These are phyloP conservation scores for Ceratocystiopsis brevicomis DNA, from an alignment of 2,329 filamentous ascomycete genomes.

Conservation along the genomic window DNA sequence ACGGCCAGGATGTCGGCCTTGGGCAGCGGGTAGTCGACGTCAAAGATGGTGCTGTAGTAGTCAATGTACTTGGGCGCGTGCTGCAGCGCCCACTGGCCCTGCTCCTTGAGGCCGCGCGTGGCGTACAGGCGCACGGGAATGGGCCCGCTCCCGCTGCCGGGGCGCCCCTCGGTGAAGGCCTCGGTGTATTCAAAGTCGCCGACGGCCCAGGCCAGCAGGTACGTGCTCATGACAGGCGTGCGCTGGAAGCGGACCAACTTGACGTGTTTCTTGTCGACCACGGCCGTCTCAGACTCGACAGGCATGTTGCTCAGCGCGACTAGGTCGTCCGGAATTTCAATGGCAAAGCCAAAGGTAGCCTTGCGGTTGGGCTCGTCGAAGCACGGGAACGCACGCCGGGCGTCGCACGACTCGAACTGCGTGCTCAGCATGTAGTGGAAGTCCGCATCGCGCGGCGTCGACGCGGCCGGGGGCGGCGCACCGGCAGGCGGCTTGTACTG, in stretches of 20 bases:
- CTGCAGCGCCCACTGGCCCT: constrained; percentile 74
- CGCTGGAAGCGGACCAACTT: constrained; percentile 63
- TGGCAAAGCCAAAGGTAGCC: constrained; percentile 82
- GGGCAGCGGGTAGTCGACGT: constrained; percentile 79
- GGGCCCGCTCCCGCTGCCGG: constrained; percentile 36
- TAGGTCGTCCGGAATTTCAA: constrained; percentile 78
- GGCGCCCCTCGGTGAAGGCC: constrained; percentile 71
- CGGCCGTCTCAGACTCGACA: constrained; percentile 46
- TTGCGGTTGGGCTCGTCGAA: constrained; percentile 97
- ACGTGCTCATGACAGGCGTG: constrained; percentile 80
- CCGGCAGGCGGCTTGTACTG: constrained; percentile 54
- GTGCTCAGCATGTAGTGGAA: constrained; percentile 73
- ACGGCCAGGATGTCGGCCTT: constrained; percentile 84
- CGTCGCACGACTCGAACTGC: constrained; percentile 94
- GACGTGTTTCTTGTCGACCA: constrained; percentile 28
- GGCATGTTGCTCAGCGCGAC: constrained; percentile 93
- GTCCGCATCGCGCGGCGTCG: constrained; percentile 55
- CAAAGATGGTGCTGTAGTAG: constrained; percentile 89
- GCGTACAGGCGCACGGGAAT: constrained; percentile 93
- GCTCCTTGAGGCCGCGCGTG: constrained; percentile 80
- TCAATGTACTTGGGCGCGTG: constrained; percentile 89
- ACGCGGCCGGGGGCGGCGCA: constrained; percentile 46
- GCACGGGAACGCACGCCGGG: constrained; percentile 85
- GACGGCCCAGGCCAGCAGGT: constrained; percentile 82
- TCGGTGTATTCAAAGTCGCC: constrained; percentile 97